Percentiles rank a stretch among this genome's conserved stretches.
These are phyloP conservation scores for Podospora appendiculata DNA, from an alignment of 495 filamentous ascomycete genomes.

Conservation along the genomic window DNA sequence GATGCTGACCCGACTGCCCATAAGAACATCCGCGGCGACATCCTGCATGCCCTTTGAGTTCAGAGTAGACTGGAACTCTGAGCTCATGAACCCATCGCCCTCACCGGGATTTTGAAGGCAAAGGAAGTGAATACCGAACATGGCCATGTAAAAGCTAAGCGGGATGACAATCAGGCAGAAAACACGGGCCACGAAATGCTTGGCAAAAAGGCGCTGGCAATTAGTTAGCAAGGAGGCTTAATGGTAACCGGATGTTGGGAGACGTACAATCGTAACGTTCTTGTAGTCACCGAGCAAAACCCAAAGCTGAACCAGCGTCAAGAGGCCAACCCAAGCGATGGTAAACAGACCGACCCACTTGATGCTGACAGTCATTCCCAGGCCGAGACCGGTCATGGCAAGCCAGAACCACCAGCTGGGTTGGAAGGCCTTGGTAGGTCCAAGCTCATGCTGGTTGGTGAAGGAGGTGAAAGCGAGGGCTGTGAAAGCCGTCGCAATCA, in stretches of 20 bases:
- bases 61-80: slow-evolving; percentile 94
- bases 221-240: no score
- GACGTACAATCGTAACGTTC: slow-evolving; percentile 55
- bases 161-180: slow-evolving; percentile 94
- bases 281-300: slow-evolving; percentile 81
- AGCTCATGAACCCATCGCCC: slow-evolving; percentile 98
- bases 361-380: slow-evolving; percentile 89
- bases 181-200: slow-evolving; percentile 84
- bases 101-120: slow-evolving; percentile 92
- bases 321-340: slow-evolving; percentile 91
- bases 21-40: slow-evolving; percentile 83
- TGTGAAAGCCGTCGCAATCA: slow-evolving; percentile 90
- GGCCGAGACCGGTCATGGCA: slow-evolving; percentile 70
- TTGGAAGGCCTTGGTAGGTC: slow-evolving; percentile 75
- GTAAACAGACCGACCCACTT: slow-evolving; percentile 99
- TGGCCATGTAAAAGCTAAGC: slow-evolving; percentile 80
- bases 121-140: slow-evolving; percentile 94
- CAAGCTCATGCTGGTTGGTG: slow-evolving; percentile 93
- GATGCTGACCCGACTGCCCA: slow-evolving; percentile 77
- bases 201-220: slow-evolving; percentile 65
- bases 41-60: slow-evolving; percentile 95
- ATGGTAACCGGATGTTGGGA: no score
- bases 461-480: slow-evolving; percentile 87
- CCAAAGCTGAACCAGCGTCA: slow-evolving; percentile 92
- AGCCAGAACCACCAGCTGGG: slow-evolving; percentile 98